phyloP scores from a whole-genome alignment of 1,284 basidiomycete genomes.

The Cryptococcus sp. region DNA sequence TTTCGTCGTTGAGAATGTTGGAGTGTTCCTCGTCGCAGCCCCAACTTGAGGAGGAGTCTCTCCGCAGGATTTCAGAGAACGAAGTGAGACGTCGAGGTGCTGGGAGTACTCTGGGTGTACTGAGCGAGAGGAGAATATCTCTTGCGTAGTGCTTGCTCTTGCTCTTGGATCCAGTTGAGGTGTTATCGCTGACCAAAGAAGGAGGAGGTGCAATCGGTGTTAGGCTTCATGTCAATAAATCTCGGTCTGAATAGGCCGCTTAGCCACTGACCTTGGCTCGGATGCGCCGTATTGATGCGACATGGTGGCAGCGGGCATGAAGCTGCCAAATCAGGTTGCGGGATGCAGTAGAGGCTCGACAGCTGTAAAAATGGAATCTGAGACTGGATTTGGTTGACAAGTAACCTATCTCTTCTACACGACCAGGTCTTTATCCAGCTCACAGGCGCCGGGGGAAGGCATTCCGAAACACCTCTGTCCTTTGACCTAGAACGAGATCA shows the following conservation, averaged over 20 bases:
- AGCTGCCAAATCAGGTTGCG: no score
- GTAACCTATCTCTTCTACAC: no score
- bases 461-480: no score
- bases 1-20: conserved; percentile 2
- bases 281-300: not conserved
- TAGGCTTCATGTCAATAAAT: not conserved
- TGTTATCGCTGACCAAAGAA: not conserved
- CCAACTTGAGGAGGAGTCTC: conserved; percentile 5
- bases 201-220: not conserved
- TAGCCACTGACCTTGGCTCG: not conserved
- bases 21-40: conserved; percentile 1
- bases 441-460: no score
- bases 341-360: no score
- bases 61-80: conserved; percentile 1
- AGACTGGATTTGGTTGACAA: no score
- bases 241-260: not conserved
- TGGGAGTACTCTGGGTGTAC: conserved; percentile 1
- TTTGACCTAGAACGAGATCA: no score
- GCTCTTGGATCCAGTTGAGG: no score
- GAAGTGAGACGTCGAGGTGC: not conserved
- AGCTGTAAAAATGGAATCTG: no score
- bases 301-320: no score
- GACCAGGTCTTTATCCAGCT: no score
- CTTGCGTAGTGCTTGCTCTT: not conserved
- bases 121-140: conserved; percentile 2